Evolutionary conservation across 2,329 filamentous ascomycete species (phyloP).

Genomic region (Pseudogymnoascus sp.): DNA sequence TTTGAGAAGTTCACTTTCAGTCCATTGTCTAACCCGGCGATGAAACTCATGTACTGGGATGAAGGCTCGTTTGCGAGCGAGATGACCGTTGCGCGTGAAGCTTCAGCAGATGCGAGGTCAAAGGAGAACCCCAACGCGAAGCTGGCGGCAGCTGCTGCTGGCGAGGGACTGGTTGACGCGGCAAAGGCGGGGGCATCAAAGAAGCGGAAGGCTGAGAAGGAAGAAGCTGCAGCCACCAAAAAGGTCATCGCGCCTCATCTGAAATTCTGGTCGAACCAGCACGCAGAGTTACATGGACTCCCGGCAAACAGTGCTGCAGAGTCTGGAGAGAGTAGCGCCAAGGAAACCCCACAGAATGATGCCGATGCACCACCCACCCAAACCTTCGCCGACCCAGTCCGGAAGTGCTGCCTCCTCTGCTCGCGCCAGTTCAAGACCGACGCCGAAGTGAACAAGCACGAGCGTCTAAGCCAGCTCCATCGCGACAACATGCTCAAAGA

Average conservation of each 20-base stretch:
- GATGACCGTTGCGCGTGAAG: constrained; percentile 46
- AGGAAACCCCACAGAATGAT: constrained; percentile 17
- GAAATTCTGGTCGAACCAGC: constrained; percentile 63
- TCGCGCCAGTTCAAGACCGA: constrained; percentile 47
- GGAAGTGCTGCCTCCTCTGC: constrained; percentile 54
- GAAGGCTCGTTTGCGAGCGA: constrained; percentile 63
- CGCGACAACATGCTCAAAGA: constrained; percentile 45
- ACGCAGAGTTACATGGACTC: constrained; percentile 56
- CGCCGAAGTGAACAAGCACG: constrained; percentile 49
- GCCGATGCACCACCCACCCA: constrained; percentile 34
- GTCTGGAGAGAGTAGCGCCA: constrained; percentile 17
- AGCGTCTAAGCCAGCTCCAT: constrained; percentile 49
- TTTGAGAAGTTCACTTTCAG: constrained; percentile 59
- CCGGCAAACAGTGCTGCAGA: constrained; percentile 32
- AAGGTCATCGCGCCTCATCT: constrained; percentile 55
- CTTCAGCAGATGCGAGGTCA: constrained; percentile 23
- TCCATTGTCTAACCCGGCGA: constrained; percentile 57
- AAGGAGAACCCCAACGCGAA: constrained; percentile 27
- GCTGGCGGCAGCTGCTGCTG: constrained; percentile 32
- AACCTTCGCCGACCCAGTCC: constrained; percentile 52
- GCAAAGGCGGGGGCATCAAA: constrained; percentile 34
- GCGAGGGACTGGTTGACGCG: constrained; percentile 28
- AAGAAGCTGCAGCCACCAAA: constrained; percentile 29
- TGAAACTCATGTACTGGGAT: constrained; percentile 71
- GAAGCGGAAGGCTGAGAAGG: constrained; percentile 47